Base-by-base conservation (phyloP, 1,284 basidiomycete genomes). In the Boletus sp. region DNA sequence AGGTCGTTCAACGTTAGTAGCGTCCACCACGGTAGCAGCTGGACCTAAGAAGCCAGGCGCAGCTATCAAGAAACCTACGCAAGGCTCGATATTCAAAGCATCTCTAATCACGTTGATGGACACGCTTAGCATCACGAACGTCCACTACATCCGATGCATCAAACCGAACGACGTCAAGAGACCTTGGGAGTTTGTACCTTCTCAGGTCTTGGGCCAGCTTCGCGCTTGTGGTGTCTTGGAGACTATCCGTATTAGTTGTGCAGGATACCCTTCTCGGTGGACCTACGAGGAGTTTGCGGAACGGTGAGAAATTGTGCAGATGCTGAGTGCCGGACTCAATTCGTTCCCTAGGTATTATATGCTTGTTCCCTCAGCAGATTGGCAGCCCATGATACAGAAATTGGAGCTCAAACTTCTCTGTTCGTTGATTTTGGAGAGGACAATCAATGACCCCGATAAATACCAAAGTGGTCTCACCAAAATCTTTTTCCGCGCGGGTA, bases 241-340 rank as follows among this genome's bases (percentile, higher is more conserved):
- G 69, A 99, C 96, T 2, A 99, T 99, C 62, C 83, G 94, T 49
- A 99, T 99, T 66, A 95, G 91, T 72, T 98, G 95, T 67, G 96
- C 96, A 34, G 96, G 96, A 30, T 99, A 99, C 69, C 96, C 96
- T 19, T 93, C 92, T n/a, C 81, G 96, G 41, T 99, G 96, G 96
- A 94, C 89, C 1, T 99, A 97, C 60, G 94, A 93, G 61, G 95
- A 99, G 68, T 99, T 99, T 69, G 95, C 93, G n/a, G 94, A 98
- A 66, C 82, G 96, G 91, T 93, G 56, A 53, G 81, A 67, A 45
- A 46, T 38, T 23, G 13, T 38, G 16, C 12, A 22, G n/a, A 50
- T 27, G 22, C 6, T 16, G 10, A 25, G 39, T 14, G 4, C 20
- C 12, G 17, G 36, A 35, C 54, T 65, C 35, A 63, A 62, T 52